Base-by-base conservation (phyloP, 257 asterid genomes). In the Solanum infundibuliforme region DNA sequence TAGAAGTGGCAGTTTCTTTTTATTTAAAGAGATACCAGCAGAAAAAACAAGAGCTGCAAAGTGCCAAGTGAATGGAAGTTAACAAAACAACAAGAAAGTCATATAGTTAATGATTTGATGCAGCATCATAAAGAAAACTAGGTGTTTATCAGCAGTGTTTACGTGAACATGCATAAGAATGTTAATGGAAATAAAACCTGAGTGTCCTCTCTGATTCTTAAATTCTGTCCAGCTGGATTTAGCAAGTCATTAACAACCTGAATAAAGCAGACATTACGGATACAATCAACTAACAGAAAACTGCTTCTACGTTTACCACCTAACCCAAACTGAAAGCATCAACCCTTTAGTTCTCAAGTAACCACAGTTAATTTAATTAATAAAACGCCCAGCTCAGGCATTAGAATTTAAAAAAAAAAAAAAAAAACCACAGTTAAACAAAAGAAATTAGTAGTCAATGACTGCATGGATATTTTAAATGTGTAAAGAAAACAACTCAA, bases 211-310 rank as follows among this genome's bases (percentile, higher is more conserved):
- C 99, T 93, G 81, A 97, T 94, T 91, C 98, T 93, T 92, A 97
- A 89, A 92, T 97, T 97, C 89, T 97, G 99, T 83, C 99, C 99
- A 89, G 99, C 98, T 87, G 99, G 99, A 94, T 97, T 97, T 90
- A 97, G 92, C 91, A 97, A 94, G 92, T 97, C 99, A 92, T 97
- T 97, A 84, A 97, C 97, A 89, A 97, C 99, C 99, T 96, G 97
- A 87, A 62, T 29, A 81, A 60, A 48, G 68, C 68, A 81, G 65
- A 79, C 36, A 3, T 79, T 46, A 46, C n/a, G 4, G 68, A 16
- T 46, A 46, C 29, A 14, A 81, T 81, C 69, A 81, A 81, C 68
- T 43, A 18, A 46, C 39, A 46, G 29, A 81, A 79, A 89, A 68
- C 39, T 83, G 75, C 71, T 85, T n/a, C 73, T 87, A 16, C 69